These are phyloP conservation scores for Yamagishiella unicocca DNA, from an alignment of 139 green algal genomes.

Conservation along the genomic window DNA sequence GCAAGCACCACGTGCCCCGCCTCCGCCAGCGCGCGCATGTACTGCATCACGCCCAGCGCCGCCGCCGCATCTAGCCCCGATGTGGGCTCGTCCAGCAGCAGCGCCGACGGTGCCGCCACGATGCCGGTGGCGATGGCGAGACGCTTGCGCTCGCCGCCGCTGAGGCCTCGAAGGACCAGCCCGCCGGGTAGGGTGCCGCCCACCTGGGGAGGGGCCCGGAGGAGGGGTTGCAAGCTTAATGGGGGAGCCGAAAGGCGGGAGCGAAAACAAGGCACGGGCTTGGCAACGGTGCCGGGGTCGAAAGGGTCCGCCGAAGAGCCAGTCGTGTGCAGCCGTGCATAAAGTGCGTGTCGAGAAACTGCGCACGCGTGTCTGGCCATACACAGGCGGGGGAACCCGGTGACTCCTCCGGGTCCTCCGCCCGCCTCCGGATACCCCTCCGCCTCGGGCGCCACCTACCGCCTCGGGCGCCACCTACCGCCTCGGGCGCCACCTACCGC, in stretches of 20 bases:
- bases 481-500: no score
- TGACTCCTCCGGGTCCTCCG: no score
- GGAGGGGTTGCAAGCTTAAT: background rate
- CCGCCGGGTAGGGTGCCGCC: slow-evolving; percentile 82
- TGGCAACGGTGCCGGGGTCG: no score
- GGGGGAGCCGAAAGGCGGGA: background rate
- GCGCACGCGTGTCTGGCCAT: no score
- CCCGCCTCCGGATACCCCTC: no score
- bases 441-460: no score
- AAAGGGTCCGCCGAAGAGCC: no score
- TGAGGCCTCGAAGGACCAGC: slow-evolving; percentile 74
- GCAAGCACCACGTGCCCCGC: slow-evolving; percentile 82
- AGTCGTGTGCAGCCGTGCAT: no score
- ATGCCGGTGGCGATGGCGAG: slow-evolving; percentile 63
- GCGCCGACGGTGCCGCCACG: slow-evolving; percentile 63
- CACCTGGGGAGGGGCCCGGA: slow-evolving; percentile 49
- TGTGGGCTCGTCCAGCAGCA: slow-evolving; percentile 90
- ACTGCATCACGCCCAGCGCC: slow-evolving; percentile 50
- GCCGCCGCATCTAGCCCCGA: slow-evolving; percentile 61
- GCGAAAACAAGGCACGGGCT: no score
- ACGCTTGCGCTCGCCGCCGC: slow-evolving; percentile 90
- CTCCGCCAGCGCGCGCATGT: slow-evolving; percentile 69
- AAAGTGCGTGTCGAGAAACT: no score
- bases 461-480: no score
- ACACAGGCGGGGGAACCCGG: no score